Base-by-base conservation (phyloP, 2,329 filamentous ascomycete genomes). In the Penicillium sp. region DNA sequence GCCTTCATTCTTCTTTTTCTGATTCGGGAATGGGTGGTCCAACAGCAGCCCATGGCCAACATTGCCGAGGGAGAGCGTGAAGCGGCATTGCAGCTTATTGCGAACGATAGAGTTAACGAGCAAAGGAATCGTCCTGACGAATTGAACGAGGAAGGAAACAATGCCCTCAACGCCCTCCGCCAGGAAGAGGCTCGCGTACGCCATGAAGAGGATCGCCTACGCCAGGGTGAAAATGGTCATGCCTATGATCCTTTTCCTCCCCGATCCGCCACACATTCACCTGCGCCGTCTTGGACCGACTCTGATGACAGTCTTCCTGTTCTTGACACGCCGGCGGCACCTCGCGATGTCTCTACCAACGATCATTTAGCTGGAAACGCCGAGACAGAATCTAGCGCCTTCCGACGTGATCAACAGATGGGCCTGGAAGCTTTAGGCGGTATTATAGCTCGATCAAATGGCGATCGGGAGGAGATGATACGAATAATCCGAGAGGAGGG, bases 1-100 rank as follows among this genome's bases (percentile, higher is more conserved):
- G 89, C 86, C 47, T 98, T 97, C 68, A 96, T 98, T 49, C 74
- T 98, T n/a, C 84, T 98, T 34, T 98, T 98, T 57, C 72, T 98
- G 3, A 96, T 98, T 38, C 77, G 94, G 38, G 93, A 98, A 71
- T 98, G 95, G 79, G 93, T 98, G 41, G 89, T 98, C 8, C 93
- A 98, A 66, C 93, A 98, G 66, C 93, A 98, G 64, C 93, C 91
- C 4, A 85, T 90, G 54, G 85, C 93, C 57, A 94, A 95, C 60
- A 84, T 93, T 74, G 85, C 82, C 0, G 84, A 69, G 54, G 66
- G 63, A 8, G 71, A 65, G 60, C 75, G 67, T 50, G 74, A 69
- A 61, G 81, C 77, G 9, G 78, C 74, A 6, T 69, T 70, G n/a
- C 74, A 74, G 43, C 46, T 71, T 29, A 66, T 72, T 40, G 68